Conservation (phyloP, 768 basidiomycete genomes). For the Termitomyces sp. region DNA sequence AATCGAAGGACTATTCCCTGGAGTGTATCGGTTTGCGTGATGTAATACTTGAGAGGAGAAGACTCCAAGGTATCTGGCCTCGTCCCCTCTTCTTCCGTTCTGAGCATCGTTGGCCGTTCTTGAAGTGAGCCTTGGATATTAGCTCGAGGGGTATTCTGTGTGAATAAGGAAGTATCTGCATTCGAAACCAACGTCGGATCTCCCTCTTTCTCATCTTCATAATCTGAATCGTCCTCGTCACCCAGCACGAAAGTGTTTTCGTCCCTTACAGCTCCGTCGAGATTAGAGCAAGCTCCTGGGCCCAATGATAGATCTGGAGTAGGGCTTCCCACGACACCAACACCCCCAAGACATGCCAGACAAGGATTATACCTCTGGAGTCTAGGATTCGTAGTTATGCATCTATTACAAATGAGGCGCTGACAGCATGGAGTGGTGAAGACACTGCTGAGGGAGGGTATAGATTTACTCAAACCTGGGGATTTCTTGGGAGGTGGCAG, state of each 20-base stretch:
- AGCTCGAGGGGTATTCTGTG: not conserved
- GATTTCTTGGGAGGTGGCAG: constrained; percentile 34
- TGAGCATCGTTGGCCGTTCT: not conserved
- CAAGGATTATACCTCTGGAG: constrained; percentile 70
- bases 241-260: constrained; percentile 64
- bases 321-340: constrained; percentile 30
- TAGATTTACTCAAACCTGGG: not conserved
- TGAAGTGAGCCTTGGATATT: not conserved
- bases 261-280: constrained; percentile 55
- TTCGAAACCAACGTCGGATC: not conserved
- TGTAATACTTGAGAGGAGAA: constrained; percentile 42
- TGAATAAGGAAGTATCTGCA: not conserved
- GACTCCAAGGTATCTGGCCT: not conserved
- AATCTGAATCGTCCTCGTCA: constrained; percentile 49
- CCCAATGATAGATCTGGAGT: constrained; percentile 1
- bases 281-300: constrained; percentile 24
- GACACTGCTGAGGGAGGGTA: constrained; percentile 6
- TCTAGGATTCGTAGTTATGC: constrained; percentile 57
- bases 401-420: constrained; percentile 60
- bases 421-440: constrained; percentile 63
- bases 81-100: not conserved
- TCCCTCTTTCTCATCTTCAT: constrained; percentile 25
- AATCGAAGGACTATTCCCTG: constrained; percentile 61
- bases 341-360: constrained; percentile 61
- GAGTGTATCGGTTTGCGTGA: constrained; percentile 56